Base-by-base conservation (phyloP, 2,329 filamentous ascomycete species). In the Malbranchea cinnamomea region DNA sequence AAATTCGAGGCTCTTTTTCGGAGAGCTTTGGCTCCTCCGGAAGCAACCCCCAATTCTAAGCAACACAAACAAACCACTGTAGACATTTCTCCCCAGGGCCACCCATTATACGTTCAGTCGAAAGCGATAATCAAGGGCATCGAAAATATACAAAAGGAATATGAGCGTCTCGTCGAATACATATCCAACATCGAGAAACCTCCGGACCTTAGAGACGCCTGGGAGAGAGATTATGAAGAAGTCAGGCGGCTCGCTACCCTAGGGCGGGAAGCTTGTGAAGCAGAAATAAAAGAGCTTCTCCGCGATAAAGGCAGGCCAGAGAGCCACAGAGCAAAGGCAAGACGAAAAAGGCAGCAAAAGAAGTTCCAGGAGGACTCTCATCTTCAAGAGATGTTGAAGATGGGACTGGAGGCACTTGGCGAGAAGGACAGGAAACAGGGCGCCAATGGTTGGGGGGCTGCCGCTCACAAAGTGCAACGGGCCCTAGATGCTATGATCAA, bases 381-480 rank as follows among this genome's bases (percentile, higher is more conserved):
- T 32, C 26, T 41, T 26, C 36, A 41, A 20, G 21, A 23, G 2
- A 43, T 43, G 41, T n/a, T 43, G 28, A 32, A 40, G 19, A 38
- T 43, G 34, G 41, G 39, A 5, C 32, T 23, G 16, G 30, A 21
- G 5, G 30, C 23, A 4, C 11, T 24, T n/a, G 20, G 11, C 4
- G 31, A 31, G 11, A 25, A 18, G 9, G 23, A 25, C 12, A 10
- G 18, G 21, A 13, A 25, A 16, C 26, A 34, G 11, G 26, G 20
- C 7, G 18, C 26, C 5, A 31, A 23, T 34, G 37, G 41, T 12
- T 43, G 41, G 39, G 39, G 39, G 16, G 23, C 21, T 3, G 27
- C 31, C 30, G 41, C 39, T 12, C 31, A 37, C 31, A 29, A 28
- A 14, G 13, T 40, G 15, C 19, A 39, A 28, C 37, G 31, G 18